Evolutionary conservation across 192 early-diverging fungal genomes (phyloP).

Genomic region (Diversispora epigaea): DNA sequence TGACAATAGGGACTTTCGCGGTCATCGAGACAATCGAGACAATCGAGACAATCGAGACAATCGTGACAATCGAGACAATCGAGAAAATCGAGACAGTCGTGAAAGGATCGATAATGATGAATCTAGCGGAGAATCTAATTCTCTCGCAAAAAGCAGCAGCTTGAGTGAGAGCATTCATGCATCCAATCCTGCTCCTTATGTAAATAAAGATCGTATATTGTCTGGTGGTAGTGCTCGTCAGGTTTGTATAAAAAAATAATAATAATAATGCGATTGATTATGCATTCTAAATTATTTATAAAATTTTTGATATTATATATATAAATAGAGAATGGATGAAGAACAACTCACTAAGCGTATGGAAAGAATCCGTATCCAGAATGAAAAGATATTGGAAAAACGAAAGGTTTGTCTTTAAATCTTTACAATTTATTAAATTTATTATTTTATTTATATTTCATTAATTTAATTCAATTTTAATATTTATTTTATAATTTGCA

Average conservation of each 20-base stretch:
- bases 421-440: neutral
- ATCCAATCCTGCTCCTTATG: constrained; percentile 14
- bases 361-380: neutral
- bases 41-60: too few species aligned
- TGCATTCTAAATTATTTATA: neutral
- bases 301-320: neutral
- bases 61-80: too few species aligned
- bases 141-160: neutral
- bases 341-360: constrained; percentile 3
- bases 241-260: neutral
- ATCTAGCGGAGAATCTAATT: neutral
- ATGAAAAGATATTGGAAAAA: constrained; percentile 19
- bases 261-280: neutral
- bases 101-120: neutral
- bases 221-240: neutral
- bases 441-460: neutral
- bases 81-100: neutral
- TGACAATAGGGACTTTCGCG: too few species aligned
- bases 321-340: constrained; percentile 14
- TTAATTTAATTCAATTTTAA: neutral
- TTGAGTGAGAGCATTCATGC: constrained; percentile 10
- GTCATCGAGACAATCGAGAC: too few species aligned
- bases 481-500: neutral
- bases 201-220: constrained; percentile 18
- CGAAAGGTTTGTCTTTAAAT: constrained; percentile 14